A percentile compares a stretch with the other conserved stretches of the same genome.
phyloP scores from a whole-genome alignment of 176 grass and related monocot genomes.

The Triticum turgidum region DNA sequence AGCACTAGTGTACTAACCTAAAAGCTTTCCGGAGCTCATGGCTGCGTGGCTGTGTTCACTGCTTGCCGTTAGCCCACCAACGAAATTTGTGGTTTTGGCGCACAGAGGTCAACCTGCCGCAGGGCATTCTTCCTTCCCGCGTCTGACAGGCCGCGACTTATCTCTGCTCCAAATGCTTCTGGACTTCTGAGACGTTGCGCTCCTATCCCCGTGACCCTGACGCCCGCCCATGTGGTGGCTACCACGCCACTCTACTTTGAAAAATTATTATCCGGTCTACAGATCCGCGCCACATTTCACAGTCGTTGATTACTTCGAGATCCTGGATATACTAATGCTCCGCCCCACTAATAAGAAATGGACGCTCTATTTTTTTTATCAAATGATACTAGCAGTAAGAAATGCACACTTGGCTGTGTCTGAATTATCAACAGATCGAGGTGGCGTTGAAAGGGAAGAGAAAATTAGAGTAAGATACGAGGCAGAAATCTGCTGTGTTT shows the following conservation, averaged over 20 bases:
- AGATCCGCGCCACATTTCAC: neutral
- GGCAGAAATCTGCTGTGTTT: neutral
- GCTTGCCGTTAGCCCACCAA: neutral
- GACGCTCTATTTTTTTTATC: neutral
- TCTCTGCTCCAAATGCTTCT: slow-evolving; percentile 21
- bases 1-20: neutral
- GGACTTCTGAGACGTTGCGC: neutral
- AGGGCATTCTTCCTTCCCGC: slow-evolving; percentile 15
- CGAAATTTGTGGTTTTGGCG: neutral
- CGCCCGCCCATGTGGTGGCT: slow-evolving; percentile 9
- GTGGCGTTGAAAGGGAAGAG: neutral
- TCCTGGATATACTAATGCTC: neutral
- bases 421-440: neutral
- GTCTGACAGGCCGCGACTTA: slow-evolving; percentile 16
- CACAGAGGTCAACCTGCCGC: slow-evolving; percentile 21
- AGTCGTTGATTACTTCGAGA: slow-evolving; percentile 10
- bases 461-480: neutral
- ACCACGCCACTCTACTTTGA: neutral
- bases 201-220: neutral
- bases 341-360: neutral
- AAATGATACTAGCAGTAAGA: neutral
- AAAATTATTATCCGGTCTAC: neutral
- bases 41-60: neutral
- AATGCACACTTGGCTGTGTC: neutral
- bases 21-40: neutral